These are phyloP conservation scores for Isoetes engelmannii DNA, from an alignment of 83 land plant species.

Conservation along the genomic window DNA sequence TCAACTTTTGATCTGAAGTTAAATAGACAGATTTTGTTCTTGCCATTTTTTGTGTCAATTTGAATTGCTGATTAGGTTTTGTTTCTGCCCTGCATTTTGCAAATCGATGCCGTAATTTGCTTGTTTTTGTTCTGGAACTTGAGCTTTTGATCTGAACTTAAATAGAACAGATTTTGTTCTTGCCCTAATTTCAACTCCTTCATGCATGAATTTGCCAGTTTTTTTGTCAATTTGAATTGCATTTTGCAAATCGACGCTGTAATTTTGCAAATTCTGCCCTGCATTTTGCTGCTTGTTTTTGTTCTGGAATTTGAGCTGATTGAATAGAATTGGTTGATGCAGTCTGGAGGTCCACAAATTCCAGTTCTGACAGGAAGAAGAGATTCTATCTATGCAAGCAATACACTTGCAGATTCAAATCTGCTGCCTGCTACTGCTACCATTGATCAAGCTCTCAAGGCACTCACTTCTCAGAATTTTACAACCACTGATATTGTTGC, in stretches of 20 bases:
- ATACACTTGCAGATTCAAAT: not conserved
- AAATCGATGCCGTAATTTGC: too few species aligned
- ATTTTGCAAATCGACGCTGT: too few species aligned
- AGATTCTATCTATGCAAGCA: slow-evolving; percentile 11
- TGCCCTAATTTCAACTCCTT: too few species aligned
- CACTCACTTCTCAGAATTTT: slow-evolving; percentile 2
- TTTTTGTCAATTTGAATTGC: not conserved
- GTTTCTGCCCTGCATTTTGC: too few species aligned
- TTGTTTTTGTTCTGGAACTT: slow-evolving; percentile 19
- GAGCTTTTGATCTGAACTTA: not conserved
- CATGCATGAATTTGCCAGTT: not conserved
- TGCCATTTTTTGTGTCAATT: not conserved
- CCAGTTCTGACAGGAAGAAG: slow-evolving; percentile 17
- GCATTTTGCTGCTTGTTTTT: not conserved
- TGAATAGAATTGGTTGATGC: not conserved
- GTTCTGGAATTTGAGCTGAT: not conserved
- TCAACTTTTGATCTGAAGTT: not conserved
- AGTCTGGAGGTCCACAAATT: slow-evolving; percentile 15
- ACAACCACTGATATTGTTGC: slow-evolving; percentile 9
- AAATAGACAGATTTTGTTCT: not conserved
- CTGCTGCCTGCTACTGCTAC: slow-evolving; percentile 6
- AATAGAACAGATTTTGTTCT: not conserved
- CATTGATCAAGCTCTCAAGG: not conserved
- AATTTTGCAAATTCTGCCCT: too few species aligned
- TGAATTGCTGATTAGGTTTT: too few species aligned